phyloP scores from a whole-genome alignment of 1,284 basidiomycete species.

The Omphalotus olearius region DNA sequence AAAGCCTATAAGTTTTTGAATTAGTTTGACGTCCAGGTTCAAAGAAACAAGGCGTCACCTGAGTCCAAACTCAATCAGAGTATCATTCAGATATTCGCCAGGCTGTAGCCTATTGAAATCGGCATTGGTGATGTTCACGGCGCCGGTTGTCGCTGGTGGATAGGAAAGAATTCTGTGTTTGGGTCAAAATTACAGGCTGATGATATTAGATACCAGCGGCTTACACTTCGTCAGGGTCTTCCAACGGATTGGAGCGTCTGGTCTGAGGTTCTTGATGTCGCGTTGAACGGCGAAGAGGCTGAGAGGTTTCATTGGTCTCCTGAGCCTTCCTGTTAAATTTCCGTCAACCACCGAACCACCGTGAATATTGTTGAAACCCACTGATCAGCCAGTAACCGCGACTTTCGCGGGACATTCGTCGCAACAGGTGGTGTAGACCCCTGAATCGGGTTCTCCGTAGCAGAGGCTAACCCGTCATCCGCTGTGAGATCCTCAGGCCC shows the following conservation, averaged over 20 bases:
- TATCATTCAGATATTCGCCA: conserved; percentile 91
- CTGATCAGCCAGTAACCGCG: too few species aligned
- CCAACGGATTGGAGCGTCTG: conserved; percentile 22
- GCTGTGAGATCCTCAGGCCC: background rate
- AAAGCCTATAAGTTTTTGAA: conserved; percentile 46
- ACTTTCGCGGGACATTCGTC: too few species aligned
- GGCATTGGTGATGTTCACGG: conserved; percentile 75
- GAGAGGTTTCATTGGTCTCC: background rate
- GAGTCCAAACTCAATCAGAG: conserved; percentile 91
- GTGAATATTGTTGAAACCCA: background rate
- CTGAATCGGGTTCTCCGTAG: too few species aligned
- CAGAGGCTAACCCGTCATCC: too few species aligned
- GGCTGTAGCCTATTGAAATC: conserved; percentile 72
- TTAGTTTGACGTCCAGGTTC: background rate
- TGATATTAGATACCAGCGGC: conserved; percentile 19
- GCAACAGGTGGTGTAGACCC: background rate
- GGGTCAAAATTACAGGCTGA: conserved; percentile 6
- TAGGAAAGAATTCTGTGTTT: conserved; percentile 68
- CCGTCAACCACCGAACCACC: background rate
- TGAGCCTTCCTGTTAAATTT: conserved; percentile 1
- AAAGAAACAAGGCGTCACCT: conserved; percentile 50
- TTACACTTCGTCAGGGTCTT: conserved; percentile 65
- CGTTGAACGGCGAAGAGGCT: conserved; percentile 26
- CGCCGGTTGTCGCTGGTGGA: conserved; percentile 64
- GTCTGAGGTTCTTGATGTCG: conserved; percentile 17